Evolutionary conservation across 129 eudicot genomes (phyloP).

Genomic region (Mikania micrantha): DNA sequence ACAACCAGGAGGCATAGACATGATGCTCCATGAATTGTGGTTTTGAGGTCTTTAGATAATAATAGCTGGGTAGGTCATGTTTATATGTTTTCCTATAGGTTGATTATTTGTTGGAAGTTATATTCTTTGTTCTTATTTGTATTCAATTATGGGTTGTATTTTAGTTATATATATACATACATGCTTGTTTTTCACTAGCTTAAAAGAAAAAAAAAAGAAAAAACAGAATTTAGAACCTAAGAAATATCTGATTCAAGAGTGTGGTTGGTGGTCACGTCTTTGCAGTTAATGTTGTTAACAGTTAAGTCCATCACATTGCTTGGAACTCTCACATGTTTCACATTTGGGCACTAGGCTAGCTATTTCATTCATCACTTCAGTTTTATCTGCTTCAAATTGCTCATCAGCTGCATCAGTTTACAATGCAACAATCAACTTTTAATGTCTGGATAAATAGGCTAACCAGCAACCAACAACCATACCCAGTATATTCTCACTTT

Average conservation of each 20-base stretch:
- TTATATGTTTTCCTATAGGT: constrained; percentile 17
- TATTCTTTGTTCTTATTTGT: constrained; percentile 28
- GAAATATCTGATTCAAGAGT: background rate
- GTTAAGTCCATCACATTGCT: constrained; percentile 26
- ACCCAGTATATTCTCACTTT: too few species aligned
- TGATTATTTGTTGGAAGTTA: constrained; percentile 10
- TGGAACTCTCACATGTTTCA: constrained; percentile 18
- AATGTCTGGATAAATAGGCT: background rate
- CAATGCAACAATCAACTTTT: background rate
- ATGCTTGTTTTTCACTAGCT: constrained; percentile 3
- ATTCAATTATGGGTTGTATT: constrained; percentile 20
- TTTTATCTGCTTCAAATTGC: constrained; percentile 55
- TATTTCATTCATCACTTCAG: constrained; percentile 53
- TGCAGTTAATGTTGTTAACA: constrained; percentile 17
- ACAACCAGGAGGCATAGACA: constrained; percentile 29
- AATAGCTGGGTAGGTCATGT: constrained; percentile 15
- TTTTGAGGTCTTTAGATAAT: too few species aligned
- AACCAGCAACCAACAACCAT: too few species aligned
- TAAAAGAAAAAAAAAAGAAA: constrained; percentile 2
- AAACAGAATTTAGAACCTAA: constrained; percentile 7
- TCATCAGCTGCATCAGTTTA: constrained; percentile 38
- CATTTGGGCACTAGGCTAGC: constrained; percentile 39
- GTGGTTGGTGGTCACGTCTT: too few species aligned
- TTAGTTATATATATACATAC: constrained; percentile 10
- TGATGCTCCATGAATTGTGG: too few species aligned